Evolutionary conservation across 2,329 filamentous ascomycete genomes (phyloP), one percentile per base, ranked within the genome.

Genomic region (Verticillium zaregamsianum): DNA sequence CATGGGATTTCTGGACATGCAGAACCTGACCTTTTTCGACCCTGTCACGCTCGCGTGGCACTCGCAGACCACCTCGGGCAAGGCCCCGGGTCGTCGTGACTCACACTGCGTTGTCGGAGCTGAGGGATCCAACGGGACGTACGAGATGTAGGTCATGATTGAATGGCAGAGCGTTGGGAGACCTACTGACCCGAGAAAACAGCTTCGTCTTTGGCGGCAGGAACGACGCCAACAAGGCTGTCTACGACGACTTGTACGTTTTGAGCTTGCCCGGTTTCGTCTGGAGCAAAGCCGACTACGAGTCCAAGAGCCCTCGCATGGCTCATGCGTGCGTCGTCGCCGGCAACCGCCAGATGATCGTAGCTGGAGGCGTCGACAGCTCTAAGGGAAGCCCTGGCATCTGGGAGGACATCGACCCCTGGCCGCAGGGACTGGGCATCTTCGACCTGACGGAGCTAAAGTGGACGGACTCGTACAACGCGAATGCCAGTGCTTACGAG

Each of bases 301-400:
- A 65, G 5, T 66, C 68, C 0, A 49, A 7, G 9, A 68, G 68
- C 3, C 65, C 65, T 11, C 71, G 72, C 5, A 67, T 68, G 12
- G 69, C 73, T 37, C 74, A 76, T 32, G 66, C 68, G 3, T 79
- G 77, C 62, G 69, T 69, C 5, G 65, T 76, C 4, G 69, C 77
- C 23, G 75, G 74, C 5, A 64, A 66, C 15, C 66, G 76, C 25
- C 77, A 79, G 63, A 74, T 80, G 76, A 60, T 80, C 2, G 72
- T 71, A 20, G 64, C 75, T 11, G 77, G 77, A 23, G 78, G 78
- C 6, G 65, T 67, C 8, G 70, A 74, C 49, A 68, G 67, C 25
- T 66, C 64, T 35, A 63, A 65, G 20, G 65, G 63, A 3, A 68
- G 65, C 23, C 67, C 64, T 12, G 65, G 66, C 12, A 63, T 65